Percentiles rank a stretch among this genome's conserved stretches.
These are phyloP conservation scores for Antrodiella citrinella DNA, from an alignment of 768 basidiomycete genomes.

Conservation along the genomic window DNA sequence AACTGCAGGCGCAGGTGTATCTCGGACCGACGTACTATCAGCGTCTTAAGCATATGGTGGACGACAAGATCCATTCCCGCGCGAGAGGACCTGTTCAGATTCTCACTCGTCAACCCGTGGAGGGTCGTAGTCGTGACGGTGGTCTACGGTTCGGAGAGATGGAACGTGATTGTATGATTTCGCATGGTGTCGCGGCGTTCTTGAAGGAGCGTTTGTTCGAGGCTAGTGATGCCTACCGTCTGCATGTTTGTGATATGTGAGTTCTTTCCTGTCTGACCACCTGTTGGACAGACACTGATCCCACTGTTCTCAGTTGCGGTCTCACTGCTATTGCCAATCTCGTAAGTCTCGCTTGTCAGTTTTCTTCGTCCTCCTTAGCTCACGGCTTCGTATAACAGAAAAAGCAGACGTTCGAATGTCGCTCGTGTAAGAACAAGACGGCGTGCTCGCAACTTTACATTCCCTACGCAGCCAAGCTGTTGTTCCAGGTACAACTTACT, in stretches of 20 bases:
- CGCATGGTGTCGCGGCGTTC: slow-evolving; percentile 97
- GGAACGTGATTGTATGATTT: slow-evolving; percentile 99
- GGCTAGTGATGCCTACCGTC: slow-evolving; percentile 85
- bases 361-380: slow-evolving; percentile 8
- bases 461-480: slow-evolving; percentile 93
- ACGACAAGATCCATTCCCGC: slow-evolving; percentile 98
- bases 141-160: slow-evolving; percentile 99
- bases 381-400: slow-evolving; percentile 62
- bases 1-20: slow-evolving; percentile 96
- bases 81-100: slow-evolving; percentile 98
- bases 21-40: slow-evolving; percentile 99
- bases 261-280: slow-evolving; percentile 23
- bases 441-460: slow-evolving; percentile 87
- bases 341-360: slow-evolving; percentile 34
- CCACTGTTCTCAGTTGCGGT: slow-evolving; percentile 71
- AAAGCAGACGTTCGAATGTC: slow-evolving; percentile 99
- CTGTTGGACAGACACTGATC: too few species aligned
- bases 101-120: slow-evolving; percentile 93
- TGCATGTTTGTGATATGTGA: slow-evolving; percentile 95
- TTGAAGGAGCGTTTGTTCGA: slow-evolving; percentile 95
- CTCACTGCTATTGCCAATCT: slow-evolving; percentile 96
- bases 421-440: slow-evolving; percentile 96
- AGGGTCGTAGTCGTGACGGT: slow-evolving; percentile 97
- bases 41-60: slow-evolving; percentile 98
- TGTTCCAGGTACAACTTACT: slow-evolving; percentile 70